Percentiles rank a stretch among this genome's conserved stretches.
Conservation (phyloP, 306 rosid species). For the Dicorynia guianensis region DNA sequence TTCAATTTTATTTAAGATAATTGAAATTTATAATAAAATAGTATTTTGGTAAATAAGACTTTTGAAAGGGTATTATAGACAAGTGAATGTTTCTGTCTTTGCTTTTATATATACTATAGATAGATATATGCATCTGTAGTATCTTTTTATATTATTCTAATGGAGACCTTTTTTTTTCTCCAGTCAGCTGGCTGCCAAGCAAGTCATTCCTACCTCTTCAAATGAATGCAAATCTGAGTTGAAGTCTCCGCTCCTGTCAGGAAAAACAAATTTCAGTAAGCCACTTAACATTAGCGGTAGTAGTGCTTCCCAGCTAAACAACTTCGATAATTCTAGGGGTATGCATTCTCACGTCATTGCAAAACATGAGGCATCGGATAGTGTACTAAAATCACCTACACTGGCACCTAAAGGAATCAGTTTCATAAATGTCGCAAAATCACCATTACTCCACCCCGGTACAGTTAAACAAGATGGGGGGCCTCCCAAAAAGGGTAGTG, state of each 20-base stretch:
- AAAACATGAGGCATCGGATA: conserved; percentile 40
- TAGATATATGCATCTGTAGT: conserved; percentile 6
- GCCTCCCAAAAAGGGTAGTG: conserved; percentile 44
- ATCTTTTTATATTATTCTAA: neutral
- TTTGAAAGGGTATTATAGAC: no score
- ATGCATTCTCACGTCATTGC: conserved; percentile 37
- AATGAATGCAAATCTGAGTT: conserved; percentile 49
- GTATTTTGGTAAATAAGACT: no score
- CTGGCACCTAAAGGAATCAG: conserved; percentile 61
- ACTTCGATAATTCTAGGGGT: conserved; percentile 39
- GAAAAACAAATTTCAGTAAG: conserved; percentile 45
- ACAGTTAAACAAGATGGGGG: conserved; percentile 43
- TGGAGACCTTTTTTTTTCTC: conserved; percentile 27
- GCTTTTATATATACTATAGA: no score
- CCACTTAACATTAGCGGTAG: conserved; percentile 42
- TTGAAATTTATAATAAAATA: no score
- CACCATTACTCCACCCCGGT: conserved; percentile 39
- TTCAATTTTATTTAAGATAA: no score
- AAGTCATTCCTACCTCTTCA: conserved; percentile 48
- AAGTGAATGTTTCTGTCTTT: no score
- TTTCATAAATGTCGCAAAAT: conserved; percentile 54
- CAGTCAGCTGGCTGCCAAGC: conserved; percentile 59
- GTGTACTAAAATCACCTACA: conserved; percentile 40
- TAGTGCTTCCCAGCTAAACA: conserved; percentile 42
- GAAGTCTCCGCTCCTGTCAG: conserved; percentile 41